phyloP scores from a whole-genome alignment of 345 rosid genomes.

The Ailanthus altissimus region DNA sequence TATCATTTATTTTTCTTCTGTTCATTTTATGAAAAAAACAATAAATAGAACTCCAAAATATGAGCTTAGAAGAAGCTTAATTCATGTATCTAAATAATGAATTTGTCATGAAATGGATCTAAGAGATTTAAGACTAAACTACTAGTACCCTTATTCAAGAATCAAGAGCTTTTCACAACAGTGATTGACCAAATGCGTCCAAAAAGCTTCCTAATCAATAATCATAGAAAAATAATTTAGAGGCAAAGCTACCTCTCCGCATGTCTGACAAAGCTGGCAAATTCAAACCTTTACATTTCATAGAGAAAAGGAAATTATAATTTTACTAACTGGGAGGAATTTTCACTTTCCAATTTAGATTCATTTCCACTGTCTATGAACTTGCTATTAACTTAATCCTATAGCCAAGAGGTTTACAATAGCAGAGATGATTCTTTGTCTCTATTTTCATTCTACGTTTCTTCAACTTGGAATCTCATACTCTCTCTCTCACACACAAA shows the following conservation, averaged over 20 bases:
- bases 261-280: not conserved
- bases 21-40: too few species aligned
- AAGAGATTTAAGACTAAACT: not conserved
- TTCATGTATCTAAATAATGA: not conserved
- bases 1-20: not conserved
- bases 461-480: conserved; percentile 15
- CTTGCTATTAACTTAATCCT: not conserved
- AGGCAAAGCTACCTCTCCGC: not conserved
- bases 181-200: not conserved
- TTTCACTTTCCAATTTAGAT: not conserved
- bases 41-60: too few species aligned
- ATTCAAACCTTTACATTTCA: conserved; percentile 1
- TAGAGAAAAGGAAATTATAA: not conserved
- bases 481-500: conserved; percentile 41
- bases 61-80: not conserved
- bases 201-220: not conserved
- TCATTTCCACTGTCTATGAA: not conserved
- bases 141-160: not conserved
- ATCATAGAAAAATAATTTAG: not conserved
- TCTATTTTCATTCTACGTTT: not conserved
- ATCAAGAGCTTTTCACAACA: not conserved
- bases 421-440: conserved; percentile 6
- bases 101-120: not conserved
- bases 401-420: not conserved
- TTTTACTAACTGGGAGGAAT: not conserved